Base-by-base conservation (phyloP, 108 stramenopile species). In the Nannochloropsis salina region DNA sequence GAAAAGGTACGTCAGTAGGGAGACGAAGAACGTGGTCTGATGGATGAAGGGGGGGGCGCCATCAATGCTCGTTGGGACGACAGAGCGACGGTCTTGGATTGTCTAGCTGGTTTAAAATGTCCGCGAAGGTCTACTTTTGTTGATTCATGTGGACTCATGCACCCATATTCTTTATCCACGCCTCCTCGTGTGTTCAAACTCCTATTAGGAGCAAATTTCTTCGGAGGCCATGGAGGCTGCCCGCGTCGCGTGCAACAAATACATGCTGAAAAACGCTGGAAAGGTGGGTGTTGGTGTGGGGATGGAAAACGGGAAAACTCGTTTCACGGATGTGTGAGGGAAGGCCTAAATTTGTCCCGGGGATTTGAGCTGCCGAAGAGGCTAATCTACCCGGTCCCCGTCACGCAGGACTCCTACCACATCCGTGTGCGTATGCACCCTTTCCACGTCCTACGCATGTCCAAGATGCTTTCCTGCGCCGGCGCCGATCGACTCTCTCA, bases 391-490 rank as follows among this genome's bases (percentile, higher is more conserved):
- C 31, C 31, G 0, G 31, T 31, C 31, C 31, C 31, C 31, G 31
- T 31, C 31, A 31, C 31, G 31, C 61, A 74, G 61, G 99, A 99
- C 85, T 94, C 90, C 45, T 99, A 96, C 95, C 99, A 99, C 93
- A 97, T 99, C 86, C 97, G 99, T 84, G 95, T 98, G 84, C 94
- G 98, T 44, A 96, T 97, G 80, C 99, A 99, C 92, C 99, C 99
- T 84, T 99, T 95, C 96, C 98, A 99, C 88, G 98, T 99, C 81
- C 92, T 99, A 43, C 96, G 99, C 85, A 97, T 97, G 91, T 99
- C 99, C 90, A 99, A 99, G 94, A 99, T 99, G 99, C 95, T 99
- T 94, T 96, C 95, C 80, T 99, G 99, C 92, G 99, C 99, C 93
- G 99, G 99, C 88, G 99, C 99, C 87, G 99, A 99, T 97, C 93